Evolutionary conservation across 169 alveolate genomes (phyloP).

Genomic region (Cryptosporidium sp.): DNA sequence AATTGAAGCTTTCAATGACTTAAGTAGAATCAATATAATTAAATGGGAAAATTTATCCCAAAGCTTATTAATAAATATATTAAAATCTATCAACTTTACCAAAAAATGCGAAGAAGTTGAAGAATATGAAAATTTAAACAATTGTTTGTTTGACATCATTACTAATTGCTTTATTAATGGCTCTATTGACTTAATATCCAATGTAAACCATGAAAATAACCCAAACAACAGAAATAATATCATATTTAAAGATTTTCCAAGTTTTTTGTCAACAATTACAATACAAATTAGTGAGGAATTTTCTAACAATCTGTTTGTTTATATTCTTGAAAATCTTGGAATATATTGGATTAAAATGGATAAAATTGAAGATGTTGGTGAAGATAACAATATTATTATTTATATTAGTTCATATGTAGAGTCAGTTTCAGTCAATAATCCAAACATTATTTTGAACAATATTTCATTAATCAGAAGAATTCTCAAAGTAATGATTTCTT

Average conservation of each 20-base stretch:
- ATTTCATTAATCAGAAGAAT: constrained; percentile 32
- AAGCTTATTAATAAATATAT: not conserved
- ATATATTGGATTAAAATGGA: constrained; percentile 13
- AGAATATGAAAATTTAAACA: not conserved
- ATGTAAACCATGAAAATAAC: not conserved
- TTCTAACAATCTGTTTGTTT: not conserved
- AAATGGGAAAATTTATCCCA: constrained; percentile 53
- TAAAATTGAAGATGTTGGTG: constrained; percentile 10
- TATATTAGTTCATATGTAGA: constrained; percentile 4
- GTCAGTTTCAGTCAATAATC: not conserved
- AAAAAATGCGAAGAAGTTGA: not conserved
- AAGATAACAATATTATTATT: not conserved
- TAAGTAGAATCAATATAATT: not conserved
- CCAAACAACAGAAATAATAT: constrained; percentile 11
- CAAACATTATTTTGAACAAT: constrained; percentile 7
- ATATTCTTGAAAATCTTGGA: constrained; percentile 21
- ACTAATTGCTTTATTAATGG: constrained; percentile 15
- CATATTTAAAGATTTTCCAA: constrained; percentile 4
- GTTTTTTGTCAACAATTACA: not conserved
- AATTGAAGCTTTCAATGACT: not conserved
- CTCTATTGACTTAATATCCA: constrained; percentile 35
- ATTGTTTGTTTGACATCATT: constrained; percentile 20
- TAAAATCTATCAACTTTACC: not conserved
- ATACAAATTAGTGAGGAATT: not conserved
- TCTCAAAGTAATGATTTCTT: constrained; percentile 14